Evolutionary conservation across 2,329 filamentous ascomycete species (phyloP).

Genomic region (Aspergillus sp.): DNA sequence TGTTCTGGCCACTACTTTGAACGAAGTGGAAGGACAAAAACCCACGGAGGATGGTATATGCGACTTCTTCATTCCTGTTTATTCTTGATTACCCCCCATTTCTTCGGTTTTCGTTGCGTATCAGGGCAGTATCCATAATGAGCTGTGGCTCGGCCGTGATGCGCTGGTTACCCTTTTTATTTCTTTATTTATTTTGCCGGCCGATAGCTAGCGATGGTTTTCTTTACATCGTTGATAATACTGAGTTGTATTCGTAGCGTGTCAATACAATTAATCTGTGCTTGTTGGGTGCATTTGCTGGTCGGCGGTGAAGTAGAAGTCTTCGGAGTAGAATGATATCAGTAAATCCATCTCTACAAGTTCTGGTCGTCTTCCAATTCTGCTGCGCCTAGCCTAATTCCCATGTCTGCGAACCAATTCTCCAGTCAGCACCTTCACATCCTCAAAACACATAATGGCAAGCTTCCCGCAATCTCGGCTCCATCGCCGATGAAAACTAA

Average conservation of each 20-base stretch:
- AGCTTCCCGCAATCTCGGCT: background rate
- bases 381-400: background rate
- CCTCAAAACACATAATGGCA: constrained; percentile 41
- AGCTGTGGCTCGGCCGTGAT: constrained; percentile 7
- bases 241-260: constrained; percentile 35
- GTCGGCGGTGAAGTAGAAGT: background rate
- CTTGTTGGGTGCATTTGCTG: background rate
- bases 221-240: constrained; percentile 36
- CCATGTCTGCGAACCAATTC: constrained; percentile 27
- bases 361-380: background rate
- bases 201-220: constrained; percentile 38
- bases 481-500: background rate
- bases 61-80: constrained; percentile 25
- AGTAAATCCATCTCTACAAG: background rate
- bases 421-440: constrained; percentile 37
- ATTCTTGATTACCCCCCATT: constrained; percentile 21
- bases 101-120: constrained; percentile 24
- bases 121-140: constrained; percentile 24
- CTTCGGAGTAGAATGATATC: too few relatives aligned
- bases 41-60: constrained; percentile 19
- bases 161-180: constrained; percentile 25
- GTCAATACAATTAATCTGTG: constrained; percentile 33
- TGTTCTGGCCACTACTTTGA: constrained; percentile 15
- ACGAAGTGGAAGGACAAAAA: constrained; percentile 18
- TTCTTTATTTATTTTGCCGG: constrained; percentile 29